These are phyloP conservation scores for Boletus semigastroideus DNA, from an alignment of 1,284 basidiomycete species.

Conservation along the genomic window DNA sequence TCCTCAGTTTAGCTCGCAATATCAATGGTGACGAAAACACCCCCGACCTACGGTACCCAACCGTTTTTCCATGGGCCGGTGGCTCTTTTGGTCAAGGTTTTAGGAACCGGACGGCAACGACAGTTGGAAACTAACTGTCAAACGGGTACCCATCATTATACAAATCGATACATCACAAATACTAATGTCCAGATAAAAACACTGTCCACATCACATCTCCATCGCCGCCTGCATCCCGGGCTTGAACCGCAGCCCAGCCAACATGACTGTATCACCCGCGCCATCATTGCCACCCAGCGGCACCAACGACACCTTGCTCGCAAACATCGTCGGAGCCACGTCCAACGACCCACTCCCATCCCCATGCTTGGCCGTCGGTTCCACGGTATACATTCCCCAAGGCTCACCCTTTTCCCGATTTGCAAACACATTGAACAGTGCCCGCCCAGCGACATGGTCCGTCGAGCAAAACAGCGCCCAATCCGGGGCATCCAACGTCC, in stretches of 20 bases:
- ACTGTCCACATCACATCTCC: constrained; percentile 3
- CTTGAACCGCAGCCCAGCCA: constrained; percentile 24
- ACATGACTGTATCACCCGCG: constrained; percentile 23
- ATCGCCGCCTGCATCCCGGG: constrained; percentile 13
- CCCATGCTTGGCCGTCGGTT: constrained; percentile 42
- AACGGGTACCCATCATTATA: no score
- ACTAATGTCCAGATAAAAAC: background rate
- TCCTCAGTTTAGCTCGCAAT: no score
- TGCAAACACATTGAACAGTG: constrained; percentile 67
- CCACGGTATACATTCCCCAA: constrained; percentile 69
- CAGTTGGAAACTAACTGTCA: no score
- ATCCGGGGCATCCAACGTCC: constrained; percentile 63
- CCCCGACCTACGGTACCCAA: no score
- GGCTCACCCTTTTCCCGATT: constrained; percentile 46
- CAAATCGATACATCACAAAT: constrained; percentile 15
- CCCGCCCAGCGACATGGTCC: constrained; percentile 58
- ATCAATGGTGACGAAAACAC: no score
- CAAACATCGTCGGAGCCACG: constrained; percentile 38
- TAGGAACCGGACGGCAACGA: no score
- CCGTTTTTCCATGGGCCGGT: no score
- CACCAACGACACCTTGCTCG: constrained; percentile 52
- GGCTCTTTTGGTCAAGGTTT: no score
- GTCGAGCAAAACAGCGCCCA: constrained; percentile 72
- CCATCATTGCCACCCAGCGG: constrained; percentile 9
- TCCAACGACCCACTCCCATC: constrained; percentile 42